Evolutionary conservation across 805 yeast genomes (phyloP).

Genomic region (Saturnispora saitoi): DNA sequence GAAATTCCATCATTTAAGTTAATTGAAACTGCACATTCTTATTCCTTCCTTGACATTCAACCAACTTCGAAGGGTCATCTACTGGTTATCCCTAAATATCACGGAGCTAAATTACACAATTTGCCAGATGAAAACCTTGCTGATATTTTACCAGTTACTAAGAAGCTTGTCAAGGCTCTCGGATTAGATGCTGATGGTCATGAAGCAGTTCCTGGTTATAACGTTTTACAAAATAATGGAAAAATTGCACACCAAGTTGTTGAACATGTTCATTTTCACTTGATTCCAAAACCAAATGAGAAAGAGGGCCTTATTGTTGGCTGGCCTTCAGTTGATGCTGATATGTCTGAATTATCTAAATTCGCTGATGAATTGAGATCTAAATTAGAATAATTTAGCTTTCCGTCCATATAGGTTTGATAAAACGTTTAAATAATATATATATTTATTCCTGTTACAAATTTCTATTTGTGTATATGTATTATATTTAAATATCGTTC

Average conservation of each 20-base stretch:
- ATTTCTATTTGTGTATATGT: no score
- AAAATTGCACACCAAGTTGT: slow-evolving; percentile 92
- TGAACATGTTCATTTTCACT: slow-evolving; percentile 93
- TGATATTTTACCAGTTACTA: slow-evolving; percentile 82
- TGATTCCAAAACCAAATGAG: slow-evolving; percentile 77
- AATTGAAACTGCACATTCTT: slow-evolving; percentile 73
- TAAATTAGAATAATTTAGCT: slow-evolving; percentile 24
- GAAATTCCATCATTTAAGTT: slow-evolving; percentile 92
- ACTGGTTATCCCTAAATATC: slow-evolving; percentile 83
- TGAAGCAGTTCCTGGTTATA: slow-evolving; percentile 64
- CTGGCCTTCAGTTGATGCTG: slow-evolving; percentile 87
- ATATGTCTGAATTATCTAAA: slow-evolving; percentile 61
- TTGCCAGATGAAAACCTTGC: slow-evolving; percentile 85
- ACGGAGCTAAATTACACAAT: slow-evolving; percentile 88
- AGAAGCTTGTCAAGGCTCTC: slow-evolving; percentile 70
- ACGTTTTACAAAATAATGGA: slow-evolving; percentile 88
- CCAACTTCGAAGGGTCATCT: slow-evolving; percentile 89
- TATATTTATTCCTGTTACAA: not conserved
- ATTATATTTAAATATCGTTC: no score
- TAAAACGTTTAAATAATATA: no score
- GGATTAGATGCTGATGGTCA: slow-evolving; percentile 56
- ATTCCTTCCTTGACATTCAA: slow-evolving; percentile 86
- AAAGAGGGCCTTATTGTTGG: slow-evolving; percentile 77
- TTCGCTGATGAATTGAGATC: slow-evolving; percentile 52
- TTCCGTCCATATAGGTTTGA: no score